These are phyloP conservation scores for Luffa acutangula DNA, from an alignment of 306 rosid genomes.

Conservation along the genomic window DNA sequence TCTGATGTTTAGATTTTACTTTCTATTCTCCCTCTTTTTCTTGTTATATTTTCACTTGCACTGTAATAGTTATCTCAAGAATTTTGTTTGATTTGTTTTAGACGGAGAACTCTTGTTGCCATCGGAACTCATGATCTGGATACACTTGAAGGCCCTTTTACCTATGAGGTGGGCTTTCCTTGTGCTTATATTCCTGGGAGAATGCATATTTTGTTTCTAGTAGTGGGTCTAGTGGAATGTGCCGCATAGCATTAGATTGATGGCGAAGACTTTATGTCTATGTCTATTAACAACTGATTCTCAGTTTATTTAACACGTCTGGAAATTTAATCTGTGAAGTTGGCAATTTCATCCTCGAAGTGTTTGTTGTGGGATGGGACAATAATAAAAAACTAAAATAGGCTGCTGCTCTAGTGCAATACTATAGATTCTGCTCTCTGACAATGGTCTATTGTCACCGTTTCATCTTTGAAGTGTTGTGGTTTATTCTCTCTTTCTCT, in stretches of 20 bases:
- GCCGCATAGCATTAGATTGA: not conserved
- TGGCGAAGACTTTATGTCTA: not conserved
- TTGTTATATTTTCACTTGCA: not conserved
- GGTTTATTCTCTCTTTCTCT: not conserved
- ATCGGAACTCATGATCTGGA: constrained; percentile 98
- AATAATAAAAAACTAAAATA: not conserved
- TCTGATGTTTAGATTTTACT: not conserved
- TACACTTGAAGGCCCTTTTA: constrained; percentile 64
- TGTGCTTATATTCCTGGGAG: not conserved
- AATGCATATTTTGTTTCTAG: not conserved
- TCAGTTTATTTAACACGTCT: not conserved
- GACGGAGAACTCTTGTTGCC: constrained; percentile 92
- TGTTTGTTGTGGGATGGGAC: not conserved
- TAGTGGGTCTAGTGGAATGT: not conserved
- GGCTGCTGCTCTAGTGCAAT: not conserved
- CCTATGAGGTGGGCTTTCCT: constrained; percentile 68
- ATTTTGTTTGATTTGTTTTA: constrained; percentile 15
- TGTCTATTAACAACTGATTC: not conserved
- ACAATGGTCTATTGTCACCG: not conserved
- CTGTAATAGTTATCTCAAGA: not conserved
- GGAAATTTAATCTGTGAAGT: not conserved
- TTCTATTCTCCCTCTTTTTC: not conserved
- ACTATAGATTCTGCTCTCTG: not conserved
- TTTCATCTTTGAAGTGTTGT: not conserved
- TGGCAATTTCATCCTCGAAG: not conserved